Base-by-base conservation (phyloP, 2,329 filamentous ascomycete species). In the Fusarium decemcellulare region DNA sequence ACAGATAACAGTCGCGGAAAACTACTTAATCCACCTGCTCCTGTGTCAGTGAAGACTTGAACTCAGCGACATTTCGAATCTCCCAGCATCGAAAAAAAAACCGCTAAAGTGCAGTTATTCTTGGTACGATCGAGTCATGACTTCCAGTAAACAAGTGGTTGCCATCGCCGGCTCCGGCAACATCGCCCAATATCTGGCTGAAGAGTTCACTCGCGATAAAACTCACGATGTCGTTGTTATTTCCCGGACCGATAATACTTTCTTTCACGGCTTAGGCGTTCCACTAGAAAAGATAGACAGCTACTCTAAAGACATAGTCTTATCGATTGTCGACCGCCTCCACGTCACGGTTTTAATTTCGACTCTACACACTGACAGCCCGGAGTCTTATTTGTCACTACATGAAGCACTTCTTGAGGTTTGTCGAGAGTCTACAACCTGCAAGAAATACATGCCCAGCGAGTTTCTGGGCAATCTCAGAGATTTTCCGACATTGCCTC, bases 141-240 rank as follows among this genome's bases (percentile, higher is more conserved):
- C 29, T 54, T 11, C 16, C 29, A 23, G 7, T 15, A 53, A 44
- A 12, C 52, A 54, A 36, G 52, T 44, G 14, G 52, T 54, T 11
- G 52, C 30, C 2, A 15, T 54, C 2, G 52, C 39, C 18, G 52
- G 52, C 30, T 54, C 52, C 2, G 52, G 52, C 39, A 43, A 54
- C 39, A 34, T 43, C n/a, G 52, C 52, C 2, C 52, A 54, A 16
- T 54, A 54, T 32, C 52, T 54, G 5, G 39, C 52, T 9, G 52
- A 54, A 6, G 52, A 54, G 2, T 44, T 54, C 39, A n/a, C 8
- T 27, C 14, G 9, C 11, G 52, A 54, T 14, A 30, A 34, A 23
- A 44, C 39, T 2, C 39, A 54, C 12, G 6, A 54, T 11, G 14
- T 54, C 14, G n/a, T 34, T 12, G 18, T 54, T 9, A 54, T 54